phyloP scores from a whole-genome alignment of 345 rosid genomes.

The Eucalyptus shirleyi region DNA sequence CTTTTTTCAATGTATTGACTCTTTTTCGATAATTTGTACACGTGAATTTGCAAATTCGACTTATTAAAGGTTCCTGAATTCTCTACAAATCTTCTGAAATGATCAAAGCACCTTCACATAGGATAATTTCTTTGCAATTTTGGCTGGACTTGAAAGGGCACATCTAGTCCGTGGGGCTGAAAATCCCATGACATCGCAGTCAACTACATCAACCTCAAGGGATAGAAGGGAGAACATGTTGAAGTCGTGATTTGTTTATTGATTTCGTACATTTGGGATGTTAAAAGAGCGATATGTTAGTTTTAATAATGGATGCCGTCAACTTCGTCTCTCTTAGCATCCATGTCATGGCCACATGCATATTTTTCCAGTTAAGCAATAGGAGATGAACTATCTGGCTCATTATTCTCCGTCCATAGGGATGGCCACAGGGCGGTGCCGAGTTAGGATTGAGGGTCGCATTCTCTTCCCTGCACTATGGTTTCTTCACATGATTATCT shows the following conservation, averaged over 20 bases:
- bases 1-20: not conserved
- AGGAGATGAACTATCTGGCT: not conserved
- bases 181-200: not conserved
- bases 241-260: not conserved
- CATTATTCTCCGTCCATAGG: not conserved
- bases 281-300: not conserved
- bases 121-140: not conserved
- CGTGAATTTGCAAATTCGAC: not conserved
- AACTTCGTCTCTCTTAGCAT: not conserved
- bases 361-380: not conserved
- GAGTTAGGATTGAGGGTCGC: not conserved
- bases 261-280: not conserved
- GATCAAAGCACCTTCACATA: not conserved
- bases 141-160: not conserved
- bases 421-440: not conserved
- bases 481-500: not conserved
- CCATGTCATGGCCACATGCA: not conserved
- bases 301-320: not conserved
- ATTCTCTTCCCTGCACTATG: not conserved
- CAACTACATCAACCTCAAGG: not conserved
- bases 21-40: not conserved
- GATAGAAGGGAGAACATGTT: not conserved
- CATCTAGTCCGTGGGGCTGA: not conserved
- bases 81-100: not conserved
- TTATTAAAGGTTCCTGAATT: not conserved